These are phyloP conservation scores for Leptographium lundbergii DNA, from an alignment of 2,329 filamentous ascomycete genomes.

Conservation along the genomic window DNA sequence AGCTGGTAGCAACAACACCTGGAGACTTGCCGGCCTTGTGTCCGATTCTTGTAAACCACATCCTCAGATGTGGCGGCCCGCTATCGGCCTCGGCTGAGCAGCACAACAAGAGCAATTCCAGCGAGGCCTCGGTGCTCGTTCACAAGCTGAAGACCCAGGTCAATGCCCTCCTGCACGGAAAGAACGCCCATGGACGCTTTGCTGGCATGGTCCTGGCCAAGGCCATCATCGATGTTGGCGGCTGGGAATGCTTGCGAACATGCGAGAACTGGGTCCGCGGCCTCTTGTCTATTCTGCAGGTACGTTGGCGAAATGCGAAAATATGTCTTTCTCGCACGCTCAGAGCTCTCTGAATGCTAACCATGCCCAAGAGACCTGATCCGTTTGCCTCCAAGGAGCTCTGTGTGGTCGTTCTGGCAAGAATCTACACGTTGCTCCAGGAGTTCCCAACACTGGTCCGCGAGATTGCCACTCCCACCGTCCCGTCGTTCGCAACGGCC, in stretches of 20 bases:
- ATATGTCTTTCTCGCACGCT: neutral
- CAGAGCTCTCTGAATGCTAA: too few species aligned
- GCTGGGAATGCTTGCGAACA: constrained; percentile 67
- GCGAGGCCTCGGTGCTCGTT: constrained; percentile 56
- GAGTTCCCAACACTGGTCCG: constrained; percentile 71
- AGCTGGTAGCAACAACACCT: constrained; percentile 58
- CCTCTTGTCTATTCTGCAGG: constrained; percentile 62
- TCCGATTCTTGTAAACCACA: constrained; percentile 52
- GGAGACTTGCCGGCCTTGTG: constrained; percentile 62
- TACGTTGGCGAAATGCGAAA: constrained; percentile 21
- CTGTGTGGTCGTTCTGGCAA: constrained; percentile 62
- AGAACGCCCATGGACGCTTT: constrained; percentile 62
- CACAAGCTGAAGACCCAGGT: constrained; percentile 75
- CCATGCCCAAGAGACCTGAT: constrained; percentile 54
- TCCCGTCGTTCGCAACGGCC: constrained; percentile 61
- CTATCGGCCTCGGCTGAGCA: constrained; percentile 49
- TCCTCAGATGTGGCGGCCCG: constrained; percentile 42
- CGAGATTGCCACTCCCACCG: constrained; percentile 74
- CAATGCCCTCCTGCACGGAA: constrained; percentile 65
- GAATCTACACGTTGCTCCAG: constrained; percentile 74
- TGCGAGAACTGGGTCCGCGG: constrained; percentile 64
- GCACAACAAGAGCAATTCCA: constrained; percentile 44
- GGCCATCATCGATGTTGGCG: constrained; percentile 67
- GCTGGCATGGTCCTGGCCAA: constrained; percentile 69
- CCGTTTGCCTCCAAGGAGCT: constrained; percentile 63